phyloP scores from a whole-genome alignment of 129 eudicot species.

The Flaveria trinervia region DNA sequence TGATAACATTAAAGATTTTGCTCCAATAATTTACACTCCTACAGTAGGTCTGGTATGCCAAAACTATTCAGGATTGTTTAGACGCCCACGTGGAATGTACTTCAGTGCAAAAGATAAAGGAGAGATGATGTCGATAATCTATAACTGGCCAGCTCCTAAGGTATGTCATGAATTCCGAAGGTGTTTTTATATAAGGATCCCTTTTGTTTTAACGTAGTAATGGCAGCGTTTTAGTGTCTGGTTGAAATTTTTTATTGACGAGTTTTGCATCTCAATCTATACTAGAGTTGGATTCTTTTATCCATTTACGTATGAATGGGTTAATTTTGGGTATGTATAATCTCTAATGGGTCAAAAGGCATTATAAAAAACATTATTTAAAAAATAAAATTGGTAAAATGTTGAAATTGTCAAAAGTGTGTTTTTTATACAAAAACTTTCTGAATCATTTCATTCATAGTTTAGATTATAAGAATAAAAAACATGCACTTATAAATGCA shows the following conservation, averaged over 20 bases:
- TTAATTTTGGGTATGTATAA: not conserved
- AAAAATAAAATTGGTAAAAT: not conserved
- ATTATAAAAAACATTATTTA: not conserved
- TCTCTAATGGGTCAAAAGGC: slow-evolving; percentile 2
- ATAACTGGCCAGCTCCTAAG: slow-evolving; percentile 93
- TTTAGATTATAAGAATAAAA: not conserved
- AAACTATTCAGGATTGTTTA: slow-evolving; percentile 96
- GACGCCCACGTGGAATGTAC: slow-evolving; percentile 99
- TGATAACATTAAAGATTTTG: slow-evolving; percentile 90
- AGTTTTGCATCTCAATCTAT: not conserved
- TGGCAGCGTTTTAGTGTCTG: not conserved
- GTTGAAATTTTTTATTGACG: not conserved
- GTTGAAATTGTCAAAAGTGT: not conserved
- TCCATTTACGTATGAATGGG: slow-evolving; percentile 5
- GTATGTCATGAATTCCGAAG: slow-evolving; percentile 38
- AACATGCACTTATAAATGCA: too few species aligned
- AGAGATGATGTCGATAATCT: slow-evolving; percentile 99
- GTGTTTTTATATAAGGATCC: slow-evolving; percentile 10
- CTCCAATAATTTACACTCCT: slow-evolving; percentile 97
- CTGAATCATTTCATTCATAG: not conserved
- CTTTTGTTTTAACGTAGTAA: not conserved
- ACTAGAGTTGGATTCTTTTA: not conserved
- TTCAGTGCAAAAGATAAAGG: slow-evolving; percentile 99
- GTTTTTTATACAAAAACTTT: not conserved
- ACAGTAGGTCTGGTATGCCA: slow-evolving; percentile 99